These are phyloP conservation scores for Penicillium odoratum DNA, from an alignment of 495 filamentous ascomycete species.

Conservation along the genomic window DNA sequence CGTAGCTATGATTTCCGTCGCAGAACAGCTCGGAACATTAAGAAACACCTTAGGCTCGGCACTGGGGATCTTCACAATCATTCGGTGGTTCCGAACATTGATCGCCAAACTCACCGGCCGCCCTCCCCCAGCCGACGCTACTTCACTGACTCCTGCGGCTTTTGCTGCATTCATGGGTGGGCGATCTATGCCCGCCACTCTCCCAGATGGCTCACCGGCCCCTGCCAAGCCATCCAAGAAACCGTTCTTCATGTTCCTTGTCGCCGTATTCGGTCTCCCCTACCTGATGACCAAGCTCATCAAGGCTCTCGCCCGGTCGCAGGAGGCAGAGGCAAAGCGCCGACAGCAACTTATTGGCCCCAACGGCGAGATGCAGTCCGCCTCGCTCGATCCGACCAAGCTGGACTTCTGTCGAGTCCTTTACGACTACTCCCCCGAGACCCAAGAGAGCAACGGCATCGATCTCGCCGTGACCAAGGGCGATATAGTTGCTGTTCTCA, in stretches of 20 bases:
- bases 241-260: constrained; percentile 91
- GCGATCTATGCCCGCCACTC: constrained; percentile 37
- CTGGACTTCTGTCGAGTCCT: constrained; percentile 92
- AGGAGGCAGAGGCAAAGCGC: constrained; percentile 73
- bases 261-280: constrained; percentile 91
- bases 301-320: constrained; percentile 73
- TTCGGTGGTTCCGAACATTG: constrained; percentile 89
- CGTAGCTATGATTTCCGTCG: constrained; percentile 96
- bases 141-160: constrained; percentile 79
- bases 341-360: constrained; percentile 53
- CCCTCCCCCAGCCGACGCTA: constrained; percentile 82
- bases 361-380: constrained; percentile 47
- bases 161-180: constrained; percentile 80
- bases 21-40: constrained; percentile 93
- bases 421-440: constrained; percentile 88
- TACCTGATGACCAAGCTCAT: constrained; percentile 97
- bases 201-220: constrained; percentile 56
- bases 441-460: constrained; percentile 65
- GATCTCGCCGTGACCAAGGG: constrained; percentile 94
- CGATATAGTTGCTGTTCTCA: constrained; percentile 90
- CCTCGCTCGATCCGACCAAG: constrained; percentile 74
- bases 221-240: constrained; percentile 81
- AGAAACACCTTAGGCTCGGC: constrained; percentile 94
- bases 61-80: constrained; percentile 90
- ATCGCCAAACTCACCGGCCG: constrained; percentile 94